A percentile compares a stretch with the other conserved stretches of the same genome.
These are phyloP conservation scores for Cystofilobasidium bisporidii DNA, from an alignment of 768 basidiomycete species.

Conservation along the genomic window DNA sequence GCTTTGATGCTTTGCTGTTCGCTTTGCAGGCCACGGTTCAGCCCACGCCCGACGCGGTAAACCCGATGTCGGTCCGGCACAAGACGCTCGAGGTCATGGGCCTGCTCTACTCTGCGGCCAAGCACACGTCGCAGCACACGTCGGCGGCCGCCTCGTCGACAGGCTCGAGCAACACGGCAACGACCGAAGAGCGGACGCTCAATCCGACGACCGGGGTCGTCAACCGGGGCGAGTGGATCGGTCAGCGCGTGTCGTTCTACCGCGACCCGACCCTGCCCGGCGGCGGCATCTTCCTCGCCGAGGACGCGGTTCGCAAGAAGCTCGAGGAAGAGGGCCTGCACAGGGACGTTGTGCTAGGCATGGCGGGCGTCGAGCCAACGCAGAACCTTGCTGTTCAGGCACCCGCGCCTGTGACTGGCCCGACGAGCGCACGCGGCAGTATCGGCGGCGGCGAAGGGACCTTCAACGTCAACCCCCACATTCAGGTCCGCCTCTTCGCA, in stretches of 20 bases:
- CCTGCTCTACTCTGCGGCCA: slow-evolving; percentile 85
- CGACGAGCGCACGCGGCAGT: no score
- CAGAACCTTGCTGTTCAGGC: no score
- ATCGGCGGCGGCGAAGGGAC: background rate
- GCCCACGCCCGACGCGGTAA: slow-evolving; percentile 5
- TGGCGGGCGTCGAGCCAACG: background rate
- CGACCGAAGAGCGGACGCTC: slow-evolving; percentile 46
- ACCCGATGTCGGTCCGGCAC: slow-evolving; percentile 2
- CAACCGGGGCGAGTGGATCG: slow-evolving; percentile 19
- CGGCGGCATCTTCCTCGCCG: slow-evolving; percentile 73
- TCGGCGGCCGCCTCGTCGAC: slow-evolving; percentile 45
- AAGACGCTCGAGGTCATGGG: slow-evolving; percentile 89
- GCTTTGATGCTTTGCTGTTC: background rate
- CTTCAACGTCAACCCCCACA: slow-evolving; percentile 36
- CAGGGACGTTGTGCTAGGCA: slow-evolving; percentile 24
- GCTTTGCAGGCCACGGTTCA: slow-evolving; percentile 4
- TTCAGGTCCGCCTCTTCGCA: slow-evolving; percentile 17
- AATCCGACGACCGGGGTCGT: slow-evolving; percentile 67
- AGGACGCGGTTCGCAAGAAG: slow-evolving; percentile 32
- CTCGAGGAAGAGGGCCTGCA: slow-evolving; percentile 24
- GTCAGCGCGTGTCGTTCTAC: slow-evolving; percentile 52
- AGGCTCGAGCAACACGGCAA: background rate
- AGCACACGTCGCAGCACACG: slow-evolving; percentile 48
- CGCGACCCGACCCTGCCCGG: slow-evolving; percentile 73
- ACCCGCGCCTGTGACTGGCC: background rate